Base-by-base conservation (phyloP, 495 filamentous ascomycete species). In the Hyaloscypha bicolor region DNA sequence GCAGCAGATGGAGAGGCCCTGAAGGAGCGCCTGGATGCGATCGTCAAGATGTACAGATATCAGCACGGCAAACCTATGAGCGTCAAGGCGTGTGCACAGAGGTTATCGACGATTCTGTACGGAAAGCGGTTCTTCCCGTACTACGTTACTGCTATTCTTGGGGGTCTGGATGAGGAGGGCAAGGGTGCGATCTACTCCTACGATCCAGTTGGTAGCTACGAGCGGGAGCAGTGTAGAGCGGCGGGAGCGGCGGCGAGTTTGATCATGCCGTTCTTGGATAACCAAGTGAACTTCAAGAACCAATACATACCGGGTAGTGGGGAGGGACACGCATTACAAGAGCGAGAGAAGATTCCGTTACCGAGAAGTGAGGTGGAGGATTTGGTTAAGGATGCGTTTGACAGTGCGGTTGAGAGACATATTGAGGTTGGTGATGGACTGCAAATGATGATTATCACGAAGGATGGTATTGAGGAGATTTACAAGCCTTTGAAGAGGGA, bases 201-300 rank as follows among this genome's bases (percentile, higher is more conserved):
- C 81, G 95, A 99, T 71, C 94, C 96, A 5, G 93, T 99, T 21
- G 95, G 95, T 68, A 95, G 91, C 69, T 97, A 97, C 77, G 95
- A 98, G 81, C 81, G 95, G 72, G 95, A 98, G 79, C 91, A 94
- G 79, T 97, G 96, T 80, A 89, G 93, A 42, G 94, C 96, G 22
- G 95, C 92, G 22, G 95, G 95, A 63, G 93, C 95, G n/a, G 95
- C 96, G 35, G 90, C 92, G 45, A 96, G 92, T 71, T 81, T 99
- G 80, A 99, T 99, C 77, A 98, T 97, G 91, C 95, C 95, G 4
- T 98, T 99, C 83, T 82, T 99, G 76, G 95, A 99, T 78, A 99
- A 98, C 76, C 96, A 99, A 79, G 95, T 99, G 81, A 97, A 98
- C 80, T 95, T 93, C 84, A 98, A 98, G 85, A 99, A 99, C 77